Conservation (phyloP, 768 basidiomycete genomes). For the Tricholoma furcatifolium region DNA sequence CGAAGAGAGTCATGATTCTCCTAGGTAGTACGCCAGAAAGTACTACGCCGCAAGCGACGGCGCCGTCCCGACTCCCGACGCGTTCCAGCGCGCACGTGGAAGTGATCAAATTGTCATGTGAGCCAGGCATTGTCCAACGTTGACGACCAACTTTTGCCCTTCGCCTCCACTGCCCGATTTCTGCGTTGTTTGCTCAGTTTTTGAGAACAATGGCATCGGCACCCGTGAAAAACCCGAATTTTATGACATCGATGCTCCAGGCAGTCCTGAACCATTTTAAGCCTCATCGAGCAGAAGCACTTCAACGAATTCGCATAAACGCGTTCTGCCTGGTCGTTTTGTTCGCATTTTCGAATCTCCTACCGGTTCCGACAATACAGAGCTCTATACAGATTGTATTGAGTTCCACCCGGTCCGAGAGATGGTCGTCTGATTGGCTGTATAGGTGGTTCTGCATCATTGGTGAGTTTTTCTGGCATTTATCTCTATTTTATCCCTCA, state of each 20-base stretch:
- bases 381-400: conserved; percentile 28
- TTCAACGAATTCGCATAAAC: conserved; percentile 42
- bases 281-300: conserved; percentile 43
- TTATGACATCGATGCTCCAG: conserved; percentile 18
- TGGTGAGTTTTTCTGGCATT: conserved; percentile 27
- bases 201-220: neutral
- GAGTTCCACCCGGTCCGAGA: conserved; percentile 19
- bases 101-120: too few species aligned
- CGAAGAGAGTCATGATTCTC: too few species aligned
- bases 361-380: conserved; percentile 40
- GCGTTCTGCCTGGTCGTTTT: conserved; percentile 32
- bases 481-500: neutral
- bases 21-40: too few species aligned
- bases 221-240: neutral
- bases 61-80: too few species aligned
- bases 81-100: too few species aligned
- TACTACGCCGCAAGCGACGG: too few species aligned
- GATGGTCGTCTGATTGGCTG: conserved; percentile 34
- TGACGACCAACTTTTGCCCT: too few species aligned
- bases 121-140: too few species aligned
- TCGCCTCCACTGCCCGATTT: neutral
- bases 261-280: conserved; percentile 34
- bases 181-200: neutral
- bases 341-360: conserved; percentile 34
- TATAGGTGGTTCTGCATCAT: conserved; percentile 38